Base-by-base conservation (phyloP, 2,329 filamentous ascomycete species). In the Apiospora kogelbergensis region DNA sequence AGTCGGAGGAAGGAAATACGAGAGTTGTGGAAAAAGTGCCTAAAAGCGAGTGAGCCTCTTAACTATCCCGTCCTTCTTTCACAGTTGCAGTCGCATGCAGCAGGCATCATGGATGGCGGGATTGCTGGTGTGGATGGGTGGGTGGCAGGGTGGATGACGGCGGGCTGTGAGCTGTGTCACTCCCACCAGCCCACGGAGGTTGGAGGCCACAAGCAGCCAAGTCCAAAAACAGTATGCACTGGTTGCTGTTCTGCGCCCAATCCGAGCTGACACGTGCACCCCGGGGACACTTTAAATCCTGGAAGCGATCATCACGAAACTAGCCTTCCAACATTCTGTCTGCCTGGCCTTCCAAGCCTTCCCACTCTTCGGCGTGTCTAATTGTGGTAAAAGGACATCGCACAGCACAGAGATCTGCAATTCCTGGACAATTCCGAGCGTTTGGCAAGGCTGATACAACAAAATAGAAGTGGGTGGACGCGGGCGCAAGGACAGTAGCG, bases 31-130 rank as follows among this genome's bases (percentile, higher is more conserved):
- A 24, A 57, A 4, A 10, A 57, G 33, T 33, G 26, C 48, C 26
- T 57, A 24, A 24, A 57, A 33, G 48, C 30, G 26, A 37, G 53
- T 33, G 53, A 37, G 53, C 26, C 53, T 37, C 26, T 60, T 37
- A 7, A 60, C 53, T 37, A 37, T 60, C 53, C 53, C 13, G 30
- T 37, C 30, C 22, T 26, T 65, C 40, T 42, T 42, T 11, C 33
- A 22, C 60, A 40, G 60, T 41, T 17, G 60, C n/a, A 45, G 40
- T 10, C 40, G 63, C 63, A 65, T 45, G 44, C 22, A 70, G 63
- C 42, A 68, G 66, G 68, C 68, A 70, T 64, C 44, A 69, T 69
- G 68, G 65, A 65, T 67, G 68, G 30, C 26, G 53, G 53, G 30
- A 26, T 20, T 24, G 48, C 15, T 30, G 26, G 48, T 57, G 48